Evolutionary conservation across 2,329 filamentous ascomycete genomes (phyloP), one percentile per base, ranked within the genome.

Genomic region (Ustulina deusta): DNA sequence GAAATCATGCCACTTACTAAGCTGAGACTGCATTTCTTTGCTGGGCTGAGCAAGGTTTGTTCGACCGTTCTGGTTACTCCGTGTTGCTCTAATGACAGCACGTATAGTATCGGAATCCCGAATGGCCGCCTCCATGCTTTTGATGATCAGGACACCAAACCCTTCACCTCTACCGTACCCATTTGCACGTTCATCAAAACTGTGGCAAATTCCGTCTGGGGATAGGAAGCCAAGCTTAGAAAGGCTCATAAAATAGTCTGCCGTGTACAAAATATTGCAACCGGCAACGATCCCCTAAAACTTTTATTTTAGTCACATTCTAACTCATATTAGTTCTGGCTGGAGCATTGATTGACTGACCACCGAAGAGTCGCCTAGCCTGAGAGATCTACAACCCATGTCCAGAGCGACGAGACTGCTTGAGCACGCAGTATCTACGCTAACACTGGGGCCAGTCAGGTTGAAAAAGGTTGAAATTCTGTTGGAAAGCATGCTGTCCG

Each of bases 81-180:
- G 11, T 11, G 34, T 36, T 36, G 6, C 34, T 36, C 34, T 6
- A 11, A 36, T 78, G 3, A 79, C 74, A 10, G 76, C 78, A 1
- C 78, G 74, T 51, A 82, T 78, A 11, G 71, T 74, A 51, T 81
- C 73, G 1, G 78, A 77, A 63, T 80, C 73, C 20, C 42, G 74
- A 2, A 88, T 57, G 0, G 87, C 87, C 0, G 78, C 73, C 6
- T 74, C 74, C 0, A 88, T 73, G 0, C 73, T 77, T 71, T 89
- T 89, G 0, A 90, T 65, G 0, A 88, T 74, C 0, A 89, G 63
- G 0, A 78, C 74, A 0, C 79, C 82, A n/a, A 85, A 74, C 0
- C 85, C 86, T 48, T 89, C 87, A 13, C 83, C 84, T 0, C 83
- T 81, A 34, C 75, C 83, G 38, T 72, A 72, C 6, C 71, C 71